Evolutionary conservation across 1,284 basidiomycete genomes (phyloP), one percentile per base, ranked within the genome.

Genomic region (Ustilago tritici): DNA sequence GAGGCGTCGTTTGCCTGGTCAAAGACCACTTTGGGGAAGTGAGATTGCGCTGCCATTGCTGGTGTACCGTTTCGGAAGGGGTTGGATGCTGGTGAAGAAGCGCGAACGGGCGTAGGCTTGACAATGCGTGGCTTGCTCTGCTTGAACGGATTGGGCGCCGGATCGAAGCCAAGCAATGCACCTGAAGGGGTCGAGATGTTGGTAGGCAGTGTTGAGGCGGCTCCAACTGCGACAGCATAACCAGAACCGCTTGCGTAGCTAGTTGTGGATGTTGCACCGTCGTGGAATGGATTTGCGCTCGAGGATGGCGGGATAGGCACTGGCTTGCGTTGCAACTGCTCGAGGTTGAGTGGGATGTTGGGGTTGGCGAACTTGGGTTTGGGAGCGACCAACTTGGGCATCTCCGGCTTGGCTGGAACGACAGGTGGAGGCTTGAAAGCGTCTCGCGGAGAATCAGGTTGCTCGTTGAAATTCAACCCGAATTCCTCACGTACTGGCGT

Each of bases 91-190:
- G 78, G 75, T 36, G 75, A 74, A 17, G 78, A 77, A n/a, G 76
- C 75, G n/a, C 78, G 78, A 15, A 84, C 80, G 8, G 82, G 82
- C 1, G 81, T 83, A 1, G 82, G 82, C 56, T 74, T 74, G 60
- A 84, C 81, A 31, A 83, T 66, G n/a, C 82, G 72, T 1, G 82
- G 82, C 58, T 82, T 82, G 65, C 62, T 76, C 71, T 82, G 80
- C 66, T 82, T 84, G 74, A 84, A 82, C 28, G 81, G 80, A 19
- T 83, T 81, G 7, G 80, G 78, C 14, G 79, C 79, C 3, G 82
- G 82, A 36, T 84, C 80, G 58, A 84, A 84, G 43, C 82, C 82
- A 14, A 73, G 69, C 31, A 84, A 65, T 17, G 72, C 70, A 35
- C 52, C 63, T 0, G 66, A 61, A 4, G 75, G 58, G 12, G 69